Percentiles rank a stretch among this genome's conserved stretches.
phyloP scores from a whole-genome alignment of 2,329 filamentous ascomycete genomes.

The Nothopassalora personata region DNA sequence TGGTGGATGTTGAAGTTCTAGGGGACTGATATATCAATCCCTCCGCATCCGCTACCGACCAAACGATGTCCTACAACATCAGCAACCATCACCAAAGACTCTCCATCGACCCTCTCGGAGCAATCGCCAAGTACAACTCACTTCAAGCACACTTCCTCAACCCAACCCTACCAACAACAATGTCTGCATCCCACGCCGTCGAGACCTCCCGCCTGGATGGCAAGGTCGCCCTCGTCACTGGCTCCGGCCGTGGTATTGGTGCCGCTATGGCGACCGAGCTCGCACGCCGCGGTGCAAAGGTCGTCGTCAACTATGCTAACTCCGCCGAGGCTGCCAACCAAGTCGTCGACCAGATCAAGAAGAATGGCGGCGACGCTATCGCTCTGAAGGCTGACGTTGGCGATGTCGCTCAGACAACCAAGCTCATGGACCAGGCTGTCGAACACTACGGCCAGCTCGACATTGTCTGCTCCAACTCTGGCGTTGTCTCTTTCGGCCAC shows the following conservation, averaged over 20 bases:
- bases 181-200: slow-evolving; percentile 32
- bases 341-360: slow-evolving; percentile 62
- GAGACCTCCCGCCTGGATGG: slow-evolving; percentile 49
- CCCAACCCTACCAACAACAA: slow-evolving; percentile 28
- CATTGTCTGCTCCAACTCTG: slow-evolving; percentile 66
- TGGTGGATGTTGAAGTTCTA: not conserved
- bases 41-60: not conserved
- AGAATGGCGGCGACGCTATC: slow-evolving; percentile 56
- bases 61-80: slow-evolving; percentile 12
- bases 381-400: slow-evolving; percentile 65
- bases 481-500: slow-evolving; percentile 51
- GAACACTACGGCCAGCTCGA: slow-evolving; percentile 61
- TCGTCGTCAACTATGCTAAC: slow-evolving; percentile 65
- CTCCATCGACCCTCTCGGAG: slow-evolving; percentile 23
- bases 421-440: slow-evolving; percentile 59
- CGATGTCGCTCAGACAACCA: slow-evolving; percentile 57
- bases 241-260: slow-evolving; percentile 59
- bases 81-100: slow-evolving; percentile 13
- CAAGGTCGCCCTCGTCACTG: slow-evolving; percentile 52
- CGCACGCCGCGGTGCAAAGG: slow-evolving; percentile 59
- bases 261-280: slow-evolving; percentile 62
- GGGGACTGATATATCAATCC: slow-evolving; percentile 6
- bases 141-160: slow-evolving; percentile 19
- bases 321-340: slow-evolving; percentile 59
- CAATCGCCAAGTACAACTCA: slow-evolving; percentile 22